Conservation (phyloP, 2,329 filamentous ascomycete genomes). For the Coniochaeta sp. region DNA sequence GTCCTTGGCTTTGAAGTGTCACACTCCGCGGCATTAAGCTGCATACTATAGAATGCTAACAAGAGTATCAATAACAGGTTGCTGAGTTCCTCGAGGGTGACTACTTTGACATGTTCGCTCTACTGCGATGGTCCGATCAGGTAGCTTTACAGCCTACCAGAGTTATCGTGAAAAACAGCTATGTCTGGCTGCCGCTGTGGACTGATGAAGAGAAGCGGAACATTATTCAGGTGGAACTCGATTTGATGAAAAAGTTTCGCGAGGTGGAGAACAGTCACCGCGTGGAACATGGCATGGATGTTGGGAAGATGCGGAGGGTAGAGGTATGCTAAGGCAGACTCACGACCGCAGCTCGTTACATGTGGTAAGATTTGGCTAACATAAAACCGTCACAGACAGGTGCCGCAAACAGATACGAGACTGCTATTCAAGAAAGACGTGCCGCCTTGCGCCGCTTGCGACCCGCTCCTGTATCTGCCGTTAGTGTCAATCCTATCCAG, state of each 20-base stretch:
- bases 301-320: not conserved
- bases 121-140: not conserved
- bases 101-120: not conserved
- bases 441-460: too few relatives aligned
- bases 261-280: not conserved
- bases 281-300: not conserved
- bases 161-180: not conserved
- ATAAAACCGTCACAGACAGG: not conserved
- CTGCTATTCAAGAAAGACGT: too few relatives aligned
- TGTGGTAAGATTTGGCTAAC: not conserved
- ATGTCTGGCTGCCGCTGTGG: not conserved
- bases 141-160: not conserved
- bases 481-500: too few relatives aligned
- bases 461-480: too few relatives aligned
- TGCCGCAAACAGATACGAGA: not conserved
- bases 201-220: not conserved
- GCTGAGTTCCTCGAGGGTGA: not conserved
- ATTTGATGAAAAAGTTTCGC: not conserved
- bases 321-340: not conserved
- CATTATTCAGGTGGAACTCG: not conserved
- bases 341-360: not conserved
- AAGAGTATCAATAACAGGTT: not conserved
- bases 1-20: too few relatives aligned
- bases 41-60: not conserved
- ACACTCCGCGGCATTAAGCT: not conserved